Evolutionary conservation across 2,329 filamentous ascomycete genomes (phyloP).

Genomic region (Alternaria solani): DNA sequence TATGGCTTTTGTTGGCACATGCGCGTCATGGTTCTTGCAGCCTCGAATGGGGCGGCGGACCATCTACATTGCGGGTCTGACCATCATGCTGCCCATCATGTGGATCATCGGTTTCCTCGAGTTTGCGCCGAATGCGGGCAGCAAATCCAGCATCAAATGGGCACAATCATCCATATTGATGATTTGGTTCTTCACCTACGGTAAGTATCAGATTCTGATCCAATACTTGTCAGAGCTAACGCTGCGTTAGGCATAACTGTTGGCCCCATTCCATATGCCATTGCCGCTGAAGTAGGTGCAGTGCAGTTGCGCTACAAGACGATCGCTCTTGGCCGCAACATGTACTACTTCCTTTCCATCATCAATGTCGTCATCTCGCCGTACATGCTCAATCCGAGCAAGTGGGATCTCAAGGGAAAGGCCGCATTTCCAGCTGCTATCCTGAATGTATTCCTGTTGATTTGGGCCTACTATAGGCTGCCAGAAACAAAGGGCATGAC

Average conservation of each 20-base stretch:
- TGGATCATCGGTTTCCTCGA: slow-evolving; percentile 66
- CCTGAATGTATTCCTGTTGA: slow-evolving; percentile 68
- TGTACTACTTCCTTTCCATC: slow-evolving; percentile 77
- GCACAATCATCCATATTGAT: slow-evolving; percentile 19
- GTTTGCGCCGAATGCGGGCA: slow-evolving; percentile 50
- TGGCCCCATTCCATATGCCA: slow-evolving; percentile 84
- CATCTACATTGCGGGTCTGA: slow-evolving; percentile 74
- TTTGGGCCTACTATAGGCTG: slow-evolving; percentile 79
- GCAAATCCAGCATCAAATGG: slow-evolving; percentile 53
- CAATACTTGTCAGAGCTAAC: background rate
- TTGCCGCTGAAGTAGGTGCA: slow-evolving; percentile 82
- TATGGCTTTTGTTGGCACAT: slow-evolving; percentile 67
- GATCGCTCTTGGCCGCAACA: slow-evolving; percentile 78
- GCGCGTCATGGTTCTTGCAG: slow-evolving; percentile 79
- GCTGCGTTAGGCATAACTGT: slow-evolving; percentile 65
- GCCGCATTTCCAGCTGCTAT: slow-evolving; percentile 78
- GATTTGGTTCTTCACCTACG: slow-evolving; percentile 70
- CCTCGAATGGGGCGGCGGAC: slow-evolving; percentile 74
- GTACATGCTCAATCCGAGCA: slow-evolving; percentile 19
- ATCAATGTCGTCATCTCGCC: slow-evolving; percentile 62
- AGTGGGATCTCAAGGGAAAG: slow-evolving; percentile 72
- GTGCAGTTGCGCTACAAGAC: slow-evolving; percentile 85
- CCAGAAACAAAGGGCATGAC: slow-evolving; percentile 79
- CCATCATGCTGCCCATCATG: slow-evolving; percentile 70
- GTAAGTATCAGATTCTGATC: slow-evolving; percentile 47